phyloP scores from a whole-genome alignment of 2,329 filamentous ascomycete species.

The Dactylellina drechsleri region DNA sequence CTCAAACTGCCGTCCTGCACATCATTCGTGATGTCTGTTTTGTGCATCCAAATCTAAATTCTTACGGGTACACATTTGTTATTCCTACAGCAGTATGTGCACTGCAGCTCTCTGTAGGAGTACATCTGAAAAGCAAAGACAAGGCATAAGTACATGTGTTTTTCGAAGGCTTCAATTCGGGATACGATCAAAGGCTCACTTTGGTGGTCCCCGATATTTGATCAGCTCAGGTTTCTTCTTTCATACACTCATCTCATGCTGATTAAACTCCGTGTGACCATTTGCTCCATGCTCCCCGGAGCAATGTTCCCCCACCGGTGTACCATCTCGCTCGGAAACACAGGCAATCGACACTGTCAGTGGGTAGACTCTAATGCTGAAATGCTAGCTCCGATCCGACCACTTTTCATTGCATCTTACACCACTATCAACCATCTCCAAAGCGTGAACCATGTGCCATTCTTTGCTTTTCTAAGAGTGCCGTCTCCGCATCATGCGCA shows the following conservation, averaged over 20 bases:
- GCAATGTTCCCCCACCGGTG: too few species aligned
- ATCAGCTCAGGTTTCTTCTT: constrained; percentile 19
- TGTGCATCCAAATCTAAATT: constrained; percentile 5
- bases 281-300: neutral
- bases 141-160: neutral
- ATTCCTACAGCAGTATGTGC: neutral
- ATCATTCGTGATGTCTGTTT: constrained; percentile 17
- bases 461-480: constrained; percentile 28
- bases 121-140: constrained; percentile 1
- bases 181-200: neutral
- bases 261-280: neutral
- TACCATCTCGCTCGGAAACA: neutral
- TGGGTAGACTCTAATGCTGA: neutral
- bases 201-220: constrained; percentile 31
- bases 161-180: neutral
- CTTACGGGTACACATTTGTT: neutral
- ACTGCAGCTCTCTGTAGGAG: neutral
- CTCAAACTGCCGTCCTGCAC: constrained; percentile 38
- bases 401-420: neutral
- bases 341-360: neutral
- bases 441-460: neutral
- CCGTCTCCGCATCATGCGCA: constrained; percentile 4
- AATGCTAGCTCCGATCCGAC: neutral
- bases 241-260: constrained; percentile 4
- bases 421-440: neutral